A percentile compares a stretch with the other conserved stretches of the same genome.
These are phyloP conservation scores for Globisporangium cylindrosporum DNA, from an alignment of 352 stramenopile genomes.

Conservation along the genomic window DNA sequence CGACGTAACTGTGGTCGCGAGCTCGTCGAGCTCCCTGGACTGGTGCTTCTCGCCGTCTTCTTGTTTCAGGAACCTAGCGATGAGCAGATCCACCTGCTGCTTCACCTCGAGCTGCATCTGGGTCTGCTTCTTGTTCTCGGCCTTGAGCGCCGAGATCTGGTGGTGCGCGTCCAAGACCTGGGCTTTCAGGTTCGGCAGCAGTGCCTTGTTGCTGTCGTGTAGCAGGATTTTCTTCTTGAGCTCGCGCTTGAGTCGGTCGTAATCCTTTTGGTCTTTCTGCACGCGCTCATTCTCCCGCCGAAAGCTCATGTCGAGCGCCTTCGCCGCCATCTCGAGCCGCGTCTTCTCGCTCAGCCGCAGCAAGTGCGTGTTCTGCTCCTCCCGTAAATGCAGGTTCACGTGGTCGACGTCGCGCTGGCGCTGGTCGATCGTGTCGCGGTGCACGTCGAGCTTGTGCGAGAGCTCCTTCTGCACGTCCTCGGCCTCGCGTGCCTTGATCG, in stretches of 20 bases:
- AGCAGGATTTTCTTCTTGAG: constrained; percentile 87
- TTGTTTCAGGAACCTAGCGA: constrained; percentile 86
- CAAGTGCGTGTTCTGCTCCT: constrained; percentile 84
- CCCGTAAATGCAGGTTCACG: constrained; percentile 80
- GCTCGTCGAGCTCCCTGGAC: constrained; percentile 52
- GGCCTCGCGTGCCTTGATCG: constrained; percentile 59
- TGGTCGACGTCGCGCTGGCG: constrained; percentile 90
- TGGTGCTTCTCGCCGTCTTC: constrained; percentile 82
- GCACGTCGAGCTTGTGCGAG: constrained; percentile 83
- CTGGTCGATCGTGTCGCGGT: constrained; percentile 89
- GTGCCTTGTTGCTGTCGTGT: constrained; percentile 62
- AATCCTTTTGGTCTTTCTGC: constrained; percentile 66
- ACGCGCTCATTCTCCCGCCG: constrained; percentile 69
- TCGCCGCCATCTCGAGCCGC: constrained; percentile 61
- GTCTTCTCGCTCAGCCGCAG: constrained; percentile 69
- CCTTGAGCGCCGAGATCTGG: constrained; percentile 46
- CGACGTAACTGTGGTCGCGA: constrained; percentile 58
- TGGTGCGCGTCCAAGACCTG: constrained; percentile 82
- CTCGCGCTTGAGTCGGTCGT: constrained; percentile 82
- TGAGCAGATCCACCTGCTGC: constrained; percentile 90
- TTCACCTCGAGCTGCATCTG: constrained; percentile 79
- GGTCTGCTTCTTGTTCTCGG: constrained; percentile 70
- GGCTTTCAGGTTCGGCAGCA: constrained; percentile 78
- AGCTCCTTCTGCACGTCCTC: constrained; percentile 82
- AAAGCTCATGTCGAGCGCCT: constrained; percentile 41